Evolutionary conservation across 2,329 filamentous ascomycete species (phyloP), one percentile per base, ranked within the genome.

Genomic region (Colletotrichum sp.): DNA sequence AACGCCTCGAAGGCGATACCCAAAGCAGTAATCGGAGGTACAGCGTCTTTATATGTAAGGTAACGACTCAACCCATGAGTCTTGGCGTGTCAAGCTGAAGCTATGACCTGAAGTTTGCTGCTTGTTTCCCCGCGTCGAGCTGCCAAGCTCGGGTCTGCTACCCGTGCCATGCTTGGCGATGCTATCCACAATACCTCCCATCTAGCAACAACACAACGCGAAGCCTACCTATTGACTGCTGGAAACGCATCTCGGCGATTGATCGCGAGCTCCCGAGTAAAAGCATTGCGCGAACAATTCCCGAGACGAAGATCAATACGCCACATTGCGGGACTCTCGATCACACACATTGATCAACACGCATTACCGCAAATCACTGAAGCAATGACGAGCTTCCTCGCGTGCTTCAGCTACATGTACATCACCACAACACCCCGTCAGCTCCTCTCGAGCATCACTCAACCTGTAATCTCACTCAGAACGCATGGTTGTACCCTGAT

Each of bases 311-410:
- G 66, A 60, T 57, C 66, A 68, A 2, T 43, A 28, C 48, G 32
- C 66, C 52, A 38, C 55, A 34, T 24, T 24, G 30, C 52, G 32
- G 48, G 52, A 57, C n/a, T 26, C 30, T 36, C 66, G 32, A 68
- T 68, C 66, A 28, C 24, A 4, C 10, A n/a, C 21, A 28, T 30
- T 26, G 65, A 57, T 67, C 65, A 36, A 30, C 65, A 34, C 66
- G 7, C 32, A 60, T 68, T 28, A 13, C 24, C 34, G 64, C 64
- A 38, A 26, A 66, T 63, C 38, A 66, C 24, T 60, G 32, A 60
- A 60, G 66, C 60, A 68, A 68, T 32, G 52, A 68, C 34, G 66
- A 18, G n/a, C 28, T 24, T 2, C 38, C 43, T 52, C 10, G 6
- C 10, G 43, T 21, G 43, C 10, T 52, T 52, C 43, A 21, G 43